phyloP scores from a whole-genome alignment of 345 rosid species.

The Populus pruinosa region DNA sequence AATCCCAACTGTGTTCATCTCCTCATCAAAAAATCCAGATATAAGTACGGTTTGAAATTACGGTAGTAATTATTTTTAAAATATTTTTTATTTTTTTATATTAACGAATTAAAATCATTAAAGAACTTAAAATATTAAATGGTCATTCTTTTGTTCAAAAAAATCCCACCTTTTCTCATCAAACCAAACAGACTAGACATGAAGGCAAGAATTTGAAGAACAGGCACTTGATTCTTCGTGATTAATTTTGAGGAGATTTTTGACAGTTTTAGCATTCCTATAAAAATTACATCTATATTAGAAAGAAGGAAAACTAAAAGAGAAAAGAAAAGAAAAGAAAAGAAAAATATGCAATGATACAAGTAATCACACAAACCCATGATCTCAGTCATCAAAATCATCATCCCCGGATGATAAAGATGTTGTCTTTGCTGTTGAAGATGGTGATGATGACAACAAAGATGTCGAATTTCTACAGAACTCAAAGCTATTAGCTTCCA shows the following conservation, averaged over 20 bases:
- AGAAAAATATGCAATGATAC: constrained; percentile 10
- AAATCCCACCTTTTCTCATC: constrained; percentile 7
- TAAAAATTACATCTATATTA: constrained; percentile 18
- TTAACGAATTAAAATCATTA: no score
- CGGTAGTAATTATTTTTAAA: no score
- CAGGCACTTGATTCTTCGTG: constrained; percentile 2
- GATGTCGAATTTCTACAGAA: constrained; percentile 53
- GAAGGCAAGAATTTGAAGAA: neutral
- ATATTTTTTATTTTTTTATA: no score
- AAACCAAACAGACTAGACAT: constrained; percentile 2
- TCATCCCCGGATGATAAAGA: constrained; percentile 20
- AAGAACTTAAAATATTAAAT: no score
- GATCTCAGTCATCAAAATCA: constrained; percentile 23
- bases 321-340: neutral
- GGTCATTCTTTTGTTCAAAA: neutral
- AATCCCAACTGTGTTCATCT: neutral
- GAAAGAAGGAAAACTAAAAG: neutral
- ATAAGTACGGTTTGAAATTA: no score
- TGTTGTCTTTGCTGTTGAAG: constrained; percentile 15
- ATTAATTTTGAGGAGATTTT: neutral
- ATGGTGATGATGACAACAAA: constrained; percentile 2
- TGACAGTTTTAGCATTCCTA: constrained; percentile 7
- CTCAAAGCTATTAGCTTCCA: constrained; percentile 13
- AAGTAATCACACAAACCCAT: constrained; percentile 2
- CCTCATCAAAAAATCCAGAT: neutral